A percentile compares a stretch with the other conserved stretches of the same genome.
Evolutionary conservation across 768 basidiomycete species (phyloP).

Genomic region (Termitomyces sp.): DNA sequence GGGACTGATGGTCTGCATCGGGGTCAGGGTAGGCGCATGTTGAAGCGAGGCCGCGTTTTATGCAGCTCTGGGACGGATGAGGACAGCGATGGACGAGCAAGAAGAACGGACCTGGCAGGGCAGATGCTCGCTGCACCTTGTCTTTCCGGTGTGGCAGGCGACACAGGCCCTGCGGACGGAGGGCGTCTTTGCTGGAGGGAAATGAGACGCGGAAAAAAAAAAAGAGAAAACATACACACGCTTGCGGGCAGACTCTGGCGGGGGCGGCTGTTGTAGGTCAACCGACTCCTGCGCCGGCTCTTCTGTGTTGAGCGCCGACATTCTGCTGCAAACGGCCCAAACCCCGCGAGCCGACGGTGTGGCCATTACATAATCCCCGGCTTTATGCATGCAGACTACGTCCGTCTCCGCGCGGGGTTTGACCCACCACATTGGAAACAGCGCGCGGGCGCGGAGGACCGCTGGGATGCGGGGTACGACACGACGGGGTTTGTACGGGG

Average conservation of each 20-base stretch:
- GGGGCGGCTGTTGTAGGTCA: constrained; percentile 47
- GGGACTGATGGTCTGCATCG: constrained; percentile 48
- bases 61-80: constrained; percentile 54
- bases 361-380: too few species aligned
- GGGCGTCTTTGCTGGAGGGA: constrained; percentile 64
- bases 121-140: constrained; percentile 76
- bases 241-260: constrained; percentile 50
- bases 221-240: too few species aligned
- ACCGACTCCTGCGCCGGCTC: constrained; percentile 56
- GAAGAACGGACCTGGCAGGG: constrained; percentile 63
- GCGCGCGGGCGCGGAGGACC: constrained; percentile 33
- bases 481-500: constrained; percentile 72
- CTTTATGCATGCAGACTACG: constrained; percentile 64
- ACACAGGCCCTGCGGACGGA: constrained; percentile 79
- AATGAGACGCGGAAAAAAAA: too few species aligned
- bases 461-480: constrained; percentile 78
- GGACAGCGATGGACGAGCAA: not conserved
- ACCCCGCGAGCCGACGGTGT: constrained; percentile 9
- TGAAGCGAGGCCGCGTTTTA: constrained; percentile 73
- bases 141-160: constrained; percentile 82
- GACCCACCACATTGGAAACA: constrained; percentile 71
- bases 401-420: constrained; percentile 56
- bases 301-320: constrained; percentile 76
- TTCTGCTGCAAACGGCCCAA: constrained; percentile 24
- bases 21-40: constrained; percentile 78